These are phyloP conservation scores for Phialemoniopsis sp. DNA, from an alignment of 2,329 filamentous ascomycete genomes.

Conservation along the genomic window DNA sequence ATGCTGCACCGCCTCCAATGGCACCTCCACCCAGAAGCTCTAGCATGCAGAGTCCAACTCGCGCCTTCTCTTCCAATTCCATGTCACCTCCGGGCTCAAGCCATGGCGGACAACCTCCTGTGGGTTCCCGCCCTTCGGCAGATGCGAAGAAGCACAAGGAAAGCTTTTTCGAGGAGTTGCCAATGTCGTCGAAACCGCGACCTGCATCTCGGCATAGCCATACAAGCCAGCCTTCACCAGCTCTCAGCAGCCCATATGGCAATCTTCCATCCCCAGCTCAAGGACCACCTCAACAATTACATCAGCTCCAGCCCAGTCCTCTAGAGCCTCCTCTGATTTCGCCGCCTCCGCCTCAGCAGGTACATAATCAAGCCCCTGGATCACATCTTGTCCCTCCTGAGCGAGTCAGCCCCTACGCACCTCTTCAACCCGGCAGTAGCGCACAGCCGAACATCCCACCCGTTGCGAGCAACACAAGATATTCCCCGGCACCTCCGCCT, in stretches of 20 bases:
- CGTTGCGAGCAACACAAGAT: slow-evolving; percentile 36
- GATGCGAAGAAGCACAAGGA: slow-evolving; percentile 33
- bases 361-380: slow-evolving; percentile 14
- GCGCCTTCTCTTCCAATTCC: too few species aligned
- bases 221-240: slow-evolving; percentile 34
- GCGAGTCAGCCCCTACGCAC: slow-evolving; percentile 49
- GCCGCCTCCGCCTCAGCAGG: slow-evolving; percentile 3
- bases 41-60: slow-evolving; percentile 43
- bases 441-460: slow-evolving; percentile 17
- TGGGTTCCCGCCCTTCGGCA: slow-evolving; percentile 13
- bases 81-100: slow-evolving; percentile 23
- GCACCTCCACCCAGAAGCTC: slow-evolving; percentile 58
- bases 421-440: slow-evolving; percentile 27
- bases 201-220: slow-evolving; percentile 52
- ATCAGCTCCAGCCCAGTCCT: slow-evolving; percentile 9
- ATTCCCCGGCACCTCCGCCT: slow-evolving; percentile 54
- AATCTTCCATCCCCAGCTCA: slow-evolving; percentile 16
- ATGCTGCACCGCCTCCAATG: slow-evolving; percentile 32
- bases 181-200: slow-evolving; percentile 57
- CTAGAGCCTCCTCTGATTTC: slow-evolving; percentile 3
- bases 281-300: slow-evolving; percentile 12
- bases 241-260: slow-evolving; percentile 27
- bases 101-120: slow-evolving; percentile 21
- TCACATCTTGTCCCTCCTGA: slow-evolving; percentile 48
- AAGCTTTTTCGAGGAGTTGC: slow-evolving; percentile 77